These are phyloP conservation scores for Pachyrhizus erosus DNA, from an alignment of 306 rosid species.

Conservation along the genomic window DNA sequence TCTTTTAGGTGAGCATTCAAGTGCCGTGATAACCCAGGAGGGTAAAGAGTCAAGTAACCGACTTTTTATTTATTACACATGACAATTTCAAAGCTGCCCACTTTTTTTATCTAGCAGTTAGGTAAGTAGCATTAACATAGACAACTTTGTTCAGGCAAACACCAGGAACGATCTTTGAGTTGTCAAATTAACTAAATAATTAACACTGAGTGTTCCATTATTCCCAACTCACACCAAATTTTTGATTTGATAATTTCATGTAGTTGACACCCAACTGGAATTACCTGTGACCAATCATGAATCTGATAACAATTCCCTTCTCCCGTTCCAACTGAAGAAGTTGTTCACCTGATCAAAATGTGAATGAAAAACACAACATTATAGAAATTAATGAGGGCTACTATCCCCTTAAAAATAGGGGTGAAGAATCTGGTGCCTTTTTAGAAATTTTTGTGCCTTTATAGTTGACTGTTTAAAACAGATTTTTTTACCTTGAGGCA, in stretches of 20 bases:
- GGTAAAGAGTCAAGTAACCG: not conserved
- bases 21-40: not conserved
- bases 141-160: not conserved
- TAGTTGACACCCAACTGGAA: slow-evolving; percentile 14
- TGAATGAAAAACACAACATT: not conserved
- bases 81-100: not conserved
- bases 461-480: not conserved
- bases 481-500: slow-evolving; percentile 84
- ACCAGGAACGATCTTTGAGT: not conserved
- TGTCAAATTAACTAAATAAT: slow-evolving; percentile 32
- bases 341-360: slow-evolving; percentile 72
- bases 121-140: slow-evolving; percentile 2
- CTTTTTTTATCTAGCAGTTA: slow-evolving; percentile 21
- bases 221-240: not conserved
- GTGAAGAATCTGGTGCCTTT: not conserved
- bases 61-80: not conserved
- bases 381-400: slow-evolving; percentile 41
- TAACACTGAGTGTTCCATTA: not conserved
- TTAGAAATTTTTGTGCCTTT: not conserved
- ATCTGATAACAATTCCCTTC: slow-evolving; percentile 94
- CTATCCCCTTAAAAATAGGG: slow-evolving; percentile 28
- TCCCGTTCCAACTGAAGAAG: slow-evolving; percentile 87
- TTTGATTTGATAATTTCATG: slow-evolving; percentile 2
- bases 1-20: not conserved
- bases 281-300: slow-evolving; percentile 99